Evolutionary conservation across 2,329 filamentous ascomycete genomes (phyloP).

Genomic region (Leptodontidium sp.): DNA sequence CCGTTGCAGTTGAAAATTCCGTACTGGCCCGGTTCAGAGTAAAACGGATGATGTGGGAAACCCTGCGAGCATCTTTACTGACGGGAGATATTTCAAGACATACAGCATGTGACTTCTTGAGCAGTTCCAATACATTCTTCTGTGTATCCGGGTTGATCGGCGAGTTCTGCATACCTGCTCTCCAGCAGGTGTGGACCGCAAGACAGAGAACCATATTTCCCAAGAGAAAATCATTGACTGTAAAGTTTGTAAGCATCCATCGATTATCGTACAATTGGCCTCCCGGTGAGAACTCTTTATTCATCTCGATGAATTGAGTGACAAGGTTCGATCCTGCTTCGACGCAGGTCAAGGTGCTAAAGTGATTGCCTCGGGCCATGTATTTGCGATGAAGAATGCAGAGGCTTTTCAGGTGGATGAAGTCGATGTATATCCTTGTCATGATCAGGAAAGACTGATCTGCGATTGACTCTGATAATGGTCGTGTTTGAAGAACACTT

Average conservation of each 20-base stretch:
- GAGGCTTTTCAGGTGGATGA: slow-evolving; percentile 42
- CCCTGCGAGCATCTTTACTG: slow-evolving; percentile 31
- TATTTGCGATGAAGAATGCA: slow-evolving; percentile 46
- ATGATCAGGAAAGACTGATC: slow-evolving; percentile 41
- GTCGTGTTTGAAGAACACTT: slow-evolving; percentile 31
- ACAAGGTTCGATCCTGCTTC: slow-evolving; percentile 38
- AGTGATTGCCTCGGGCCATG: slow-evolving; percentile 34
- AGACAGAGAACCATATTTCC: slow-evolving; percentile 42
- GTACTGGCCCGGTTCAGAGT: slow-evolving; percentile 28
- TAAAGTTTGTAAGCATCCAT: slow-evolving; percentile 44
- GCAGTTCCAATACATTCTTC: slow-evolving; percentile 15
- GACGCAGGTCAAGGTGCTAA: slow-evolving; percentile 36
- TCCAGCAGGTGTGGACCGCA: slow-evolving; percentile 34
- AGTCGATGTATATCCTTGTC: slow-evolving; percentile 38
- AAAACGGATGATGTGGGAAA: slow-evolving; percentile 33
- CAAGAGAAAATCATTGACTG: slow-evolving; percentile 43
- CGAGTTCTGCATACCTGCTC: slow-evolving; percentile 11
- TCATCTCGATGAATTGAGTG: slow-evolving; percentile 39
- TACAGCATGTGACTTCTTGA: slow-evolving; percentile 23
- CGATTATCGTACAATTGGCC: slow-evolving; percentile 39
- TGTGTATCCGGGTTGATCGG: slow-evolving; percentile 14
- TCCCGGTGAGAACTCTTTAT: slow-evolving; percentile 41
- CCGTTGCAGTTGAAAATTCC: background rate
- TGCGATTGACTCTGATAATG: slow-evolving; percentile 36
- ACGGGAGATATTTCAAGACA: slow-evolving; percentile 30